A percentile compares a stretch with the other conserved stretches of the same genome.
Evolutionary conservation across 805 yeast genomes (phyloP).

Genomic region (Blastobotrys attinorum): DNA sequence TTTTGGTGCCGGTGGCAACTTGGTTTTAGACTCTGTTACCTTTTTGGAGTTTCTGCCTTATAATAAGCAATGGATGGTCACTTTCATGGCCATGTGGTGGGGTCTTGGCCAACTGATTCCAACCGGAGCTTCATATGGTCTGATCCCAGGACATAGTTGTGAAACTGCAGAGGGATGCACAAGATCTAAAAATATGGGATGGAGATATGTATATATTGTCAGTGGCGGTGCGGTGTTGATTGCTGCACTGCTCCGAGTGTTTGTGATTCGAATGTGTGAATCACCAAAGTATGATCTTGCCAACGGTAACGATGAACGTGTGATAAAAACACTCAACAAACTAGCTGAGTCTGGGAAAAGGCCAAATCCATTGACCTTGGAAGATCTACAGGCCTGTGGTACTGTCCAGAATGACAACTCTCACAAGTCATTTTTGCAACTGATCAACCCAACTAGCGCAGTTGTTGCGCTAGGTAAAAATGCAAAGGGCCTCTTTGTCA

Average conservation of each 20-base stretch:
- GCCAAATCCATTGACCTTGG: slow-evolving; percentile 37
- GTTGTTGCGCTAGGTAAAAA: slow-evolving; percentile 29
- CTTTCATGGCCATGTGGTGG: slow-evolving; percentile 52
- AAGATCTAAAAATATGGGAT: slow-evolving; percentile 43
- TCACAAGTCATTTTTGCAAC: slow-evolving; percentile 2
- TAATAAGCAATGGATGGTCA: slow-evolving; percentile 41
- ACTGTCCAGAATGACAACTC: slow-evolving; percentile 18
- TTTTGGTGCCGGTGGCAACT: slow-evolving; percentile 48
- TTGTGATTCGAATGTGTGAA: slow-evolving; percentile 39
- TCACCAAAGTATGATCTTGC: slow-evolving; percentile 49
- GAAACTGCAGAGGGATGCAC: slow-evolving; percentile 36
- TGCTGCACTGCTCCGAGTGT: slow-evolving; percentile 41
- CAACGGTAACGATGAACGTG: slow-evolving; percentile 43
- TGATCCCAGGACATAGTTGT: slow-evolving; percentile 44
- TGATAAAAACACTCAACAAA: slow-evolving; percentile 35
- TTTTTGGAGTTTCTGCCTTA: slow-evolving; percentile 46
- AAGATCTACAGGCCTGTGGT: slow-evolving; percentile 41
- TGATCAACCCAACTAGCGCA: slow-evolving; percentile 12
- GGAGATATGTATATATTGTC: slow-evolving; percentile 51
- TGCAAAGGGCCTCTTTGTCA: slow-evolving; percentile 39
- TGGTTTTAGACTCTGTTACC: slow-evolving; percentile 45
- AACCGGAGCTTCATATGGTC: slow-evolving; percentile 46
- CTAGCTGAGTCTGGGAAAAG: slow-evolving; percentile 41
- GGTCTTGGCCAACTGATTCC: slow-evolving; percentile 53
- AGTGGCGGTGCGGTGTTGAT: slow-evolving; percentile 46